These are phyloP conservation scores for Escovopsis weberi DNA, from an alignment of 2,329 filamentous ascomycete genomes.

Conservation along the genomic window DNA sequence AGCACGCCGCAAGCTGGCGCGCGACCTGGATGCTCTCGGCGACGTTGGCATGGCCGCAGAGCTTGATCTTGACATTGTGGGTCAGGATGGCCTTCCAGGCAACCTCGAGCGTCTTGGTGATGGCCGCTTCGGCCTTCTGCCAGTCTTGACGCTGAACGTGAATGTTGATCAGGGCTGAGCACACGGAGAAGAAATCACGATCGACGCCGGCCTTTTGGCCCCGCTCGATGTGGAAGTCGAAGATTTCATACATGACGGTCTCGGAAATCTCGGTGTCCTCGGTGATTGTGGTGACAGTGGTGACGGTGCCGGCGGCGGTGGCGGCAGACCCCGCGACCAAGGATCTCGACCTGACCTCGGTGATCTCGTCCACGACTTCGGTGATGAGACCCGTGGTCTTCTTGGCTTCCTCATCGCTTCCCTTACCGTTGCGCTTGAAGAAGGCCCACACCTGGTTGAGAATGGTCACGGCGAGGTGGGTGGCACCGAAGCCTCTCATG, in stretches of 20 bases:
- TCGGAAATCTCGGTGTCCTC: conserved; percentile 16
- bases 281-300: conserved; percentile 11
- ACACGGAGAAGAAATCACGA: conserved; percentile 20
- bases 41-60: conserved; percentile 16
- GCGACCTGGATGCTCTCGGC: conserved; percentile 20
- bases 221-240: conserved; percentile 19
- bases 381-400: conserved; percentile 22
- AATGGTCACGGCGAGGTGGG: conserved; percentile 19
- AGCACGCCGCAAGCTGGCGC: conserved; percentile 20
- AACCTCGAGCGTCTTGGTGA: conserved; percentile 21
- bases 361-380: conserved; percentile 25
- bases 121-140: conserved; percentile 20
- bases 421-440: conserved; percentile 25
- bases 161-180: conserved; percentile 19
- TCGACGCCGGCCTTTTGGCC: conserved; percentile 21
- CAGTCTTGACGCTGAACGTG: conserved; percentile 18
- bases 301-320: conserved; percentile 8
- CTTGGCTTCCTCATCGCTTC: conserved; percentile 18
- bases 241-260: conserved; percentile 20
- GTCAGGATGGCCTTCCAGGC: conserved; percentile 24
- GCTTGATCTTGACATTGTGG: conserved; percentile 12
- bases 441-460: conserved; percentile 24
- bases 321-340: too few relatives aligned
- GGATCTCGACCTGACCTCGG: conserved; percentile 6
- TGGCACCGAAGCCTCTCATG: conserved; percentile 16